Base-by-base conservation (phyloP, 345 rosid genomes). In the Arabis hirsuta region DNA sequence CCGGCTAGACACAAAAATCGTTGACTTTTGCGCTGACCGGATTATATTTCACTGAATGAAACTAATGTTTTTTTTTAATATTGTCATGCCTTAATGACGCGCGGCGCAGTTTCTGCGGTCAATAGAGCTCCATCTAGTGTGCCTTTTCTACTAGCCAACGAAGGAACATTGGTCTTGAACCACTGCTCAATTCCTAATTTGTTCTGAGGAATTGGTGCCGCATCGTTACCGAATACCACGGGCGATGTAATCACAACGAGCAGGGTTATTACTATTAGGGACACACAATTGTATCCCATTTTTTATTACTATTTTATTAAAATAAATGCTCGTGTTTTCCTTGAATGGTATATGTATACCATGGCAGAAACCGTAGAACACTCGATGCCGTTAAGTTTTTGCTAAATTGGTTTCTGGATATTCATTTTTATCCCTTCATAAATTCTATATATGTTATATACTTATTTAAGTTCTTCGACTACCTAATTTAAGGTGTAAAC, bases 91-190 rank as follows among this genome's bases (percentile, higher is more conserved):
- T 65, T 73, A 12, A 65, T 73, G 65, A 73, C 22, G 29, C 34
- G 50, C 9, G 72, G 77, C 0, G 56, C n/a, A 56, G 77, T 39
- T 65, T 73, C 72, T 2, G 77, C 65, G 29, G 55, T n/a, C 22
- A 73, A 41, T 31, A 73, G 66, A 47, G 58, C 58, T 55, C 43
- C 66, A 39, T 73, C 65, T 48, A 65, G 26, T 11, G 60, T 73
- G 51, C 9, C 14, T 6, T 56, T 73, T 16, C 72, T 55, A 56
- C 65, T 66, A 64, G 71, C 66, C 72, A 73, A 66, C 34, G 65
- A 46, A 47, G 65, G 65, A n/a, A 55, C 77, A 32, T 65, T 73
- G 72, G 66, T 41, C n/a, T 65, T 56, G 43, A 73, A 65, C 72
- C 72, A 73, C 59, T 73, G 50, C 51, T 65, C 53, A 58, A 73